Conservation (phyloP, 495 filamentous ascomycete genomes). For the Pyrenula massariospora region DNA sequence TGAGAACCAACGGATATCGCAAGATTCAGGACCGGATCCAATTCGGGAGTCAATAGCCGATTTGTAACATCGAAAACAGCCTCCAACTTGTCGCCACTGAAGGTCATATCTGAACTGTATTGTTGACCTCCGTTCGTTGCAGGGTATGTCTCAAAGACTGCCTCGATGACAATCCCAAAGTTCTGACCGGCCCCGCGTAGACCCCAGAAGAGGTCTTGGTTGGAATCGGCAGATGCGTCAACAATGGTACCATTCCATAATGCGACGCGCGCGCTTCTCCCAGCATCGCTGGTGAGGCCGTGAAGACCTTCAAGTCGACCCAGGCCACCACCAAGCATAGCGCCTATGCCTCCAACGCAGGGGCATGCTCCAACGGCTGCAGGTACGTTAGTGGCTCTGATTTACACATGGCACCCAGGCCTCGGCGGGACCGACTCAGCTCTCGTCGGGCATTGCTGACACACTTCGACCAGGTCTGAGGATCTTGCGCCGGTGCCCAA, state of each 20-base stretch:
- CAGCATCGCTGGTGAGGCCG: constrained; percentile 23
- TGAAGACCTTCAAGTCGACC: constrained; percentile 20
- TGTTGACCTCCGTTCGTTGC: not conserved
- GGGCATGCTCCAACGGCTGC: constrained; percentile 11
- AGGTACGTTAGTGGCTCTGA: not conserved
- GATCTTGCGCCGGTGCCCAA: constrained; percentile 12
- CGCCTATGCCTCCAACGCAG: constrained; percentile 20
- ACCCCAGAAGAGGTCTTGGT: constrained; percentile 33
- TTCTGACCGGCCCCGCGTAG: constrained; percentile 34
- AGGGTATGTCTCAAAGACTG: constrained; percentile 19
- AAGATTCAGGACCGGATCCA: too few species aligned
- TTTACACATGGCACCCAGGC: not conserved
- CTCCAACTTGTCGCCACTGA: not conserved
- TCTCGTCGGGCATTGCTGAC: constrained; percentile 15
- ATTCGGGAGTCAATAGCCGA: too few species aligned
- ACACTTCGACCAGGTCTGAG: constrained; percentile 10
- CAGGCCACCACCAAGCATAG: constrained; percentile 27
- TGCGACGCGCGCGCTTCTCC: constrained; percentile 18
- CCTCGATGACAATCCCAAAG: constrained; percentile 34
- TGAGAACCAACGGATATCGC: too few species aligned
- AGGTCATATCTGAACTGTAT: not conserved
- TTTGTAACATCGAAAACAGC: not conserved
- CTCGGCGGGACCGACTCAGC: constrained; percentile 14
- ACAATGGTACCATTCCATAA: constrained; percentile 18
- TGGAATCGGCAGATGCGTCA: constrained; percentile 15